Conservation (phyloP, 2,329 filamentous ascomycete genomes). For the Talaromyces islandicus region DNA sequence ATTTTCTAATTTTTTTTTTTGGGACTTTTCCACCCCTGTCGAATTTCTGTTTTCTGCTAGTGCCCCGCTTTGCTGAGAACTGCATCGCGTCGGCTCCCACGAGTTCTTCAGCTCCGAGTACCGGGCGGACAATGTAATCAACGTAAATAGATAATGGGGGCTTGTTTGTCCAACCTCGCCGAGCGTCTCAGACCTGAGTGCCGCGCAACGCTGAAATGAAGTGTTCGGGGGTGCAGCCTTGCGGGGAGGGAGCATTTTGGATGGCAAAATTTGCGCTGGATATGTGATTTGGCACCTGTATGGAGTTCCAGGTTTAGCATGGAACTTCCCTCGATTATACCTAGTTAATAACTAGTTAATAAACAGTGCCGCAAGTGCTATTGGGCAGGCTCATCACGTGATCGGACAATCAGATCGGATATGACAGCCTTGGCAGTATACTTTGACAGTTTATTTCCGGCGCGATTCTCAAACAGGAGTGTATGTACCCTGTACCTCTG, state of each 20-base stretch:
- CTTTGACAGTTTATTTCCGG: no score
- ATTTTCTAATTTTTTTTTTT: no score
- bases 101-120: background rate
- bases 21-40: background rate
- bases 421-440: background rate
- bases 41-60: background rate
- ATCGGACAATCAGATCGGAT: no score
- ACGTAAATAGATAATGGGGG: background rate
- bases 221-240: background rate
- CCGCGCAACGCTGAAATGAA: background rate
- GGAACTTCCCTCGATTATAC: no score
- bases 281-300: background rate
- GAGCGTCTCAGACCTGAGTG: background rate
- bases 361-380: background rate
- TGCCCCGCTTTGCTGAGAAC: background rate
- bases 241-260: background rate
- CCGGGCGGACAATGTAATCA: background rate
- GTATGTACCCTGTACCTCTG: no score
- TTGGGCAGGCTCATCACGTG: background rate
- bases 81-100: background rate
- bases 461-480: background rate
- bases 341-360: no score
- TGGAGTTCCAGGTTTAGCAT: background rate
- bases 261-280: background rate
- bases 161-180: background rate